Evolutionary conservation across 2,329 filamentous ascomycete genomes (phyloP).

Genomic region (Domatiomyces catenatus): DNA sequence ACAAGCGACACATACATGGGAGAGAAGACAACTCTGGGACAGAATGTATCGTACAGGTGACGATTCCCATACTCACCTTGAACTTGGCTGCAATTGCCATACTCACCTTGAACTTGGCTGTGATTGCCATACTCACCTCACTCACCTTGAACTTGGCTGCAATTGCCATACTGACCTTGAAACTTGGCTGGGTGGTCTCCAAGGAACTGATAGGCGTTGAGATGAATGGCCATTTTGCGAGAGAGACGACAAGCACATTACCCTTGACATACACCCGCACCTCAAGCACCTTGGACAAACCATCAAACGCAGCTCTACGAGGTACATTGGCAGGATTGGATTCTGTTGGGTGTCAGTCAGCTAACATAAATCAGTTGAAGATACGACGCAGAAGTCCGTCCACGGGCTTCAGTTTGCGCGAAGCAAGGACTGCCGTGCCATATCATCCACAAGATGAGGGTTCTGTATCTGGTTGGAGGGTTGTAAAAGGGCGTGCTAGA

Average conservation of each 20-base stretch:
- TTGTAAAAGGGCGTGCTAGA: not conserved
- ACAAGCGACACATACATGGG: not conserved
- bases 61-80: not conserved
- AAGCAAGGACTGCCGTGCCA: not conserved
- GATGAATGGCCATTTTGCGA: not conserved
- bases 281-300: too few species aligned
- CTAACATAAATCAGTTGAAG: not conserved
- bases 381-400: not conserved
- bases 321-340: not conserved
- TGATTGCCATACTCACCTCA: too few species aligned
- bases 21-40: not conserved
- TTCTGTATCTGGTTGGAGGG: not conserved
- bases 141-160: not conserved
- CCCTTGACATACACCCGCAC: not conserved
- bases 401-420: not conserved
- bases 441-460: not conserved
- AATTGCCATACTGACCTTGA: too few species aligned
- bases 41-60: not conserved
- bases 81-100: too few species aligned
- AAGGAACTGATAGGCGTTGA: not conserved
- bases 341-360: not conserved
- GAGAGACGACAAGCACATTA: not conserved
- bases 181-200: not conserved
- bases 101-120: too few species aligned
- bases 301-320: too few species aligned